Evolutionary conservation across 2,329 filamentous ascomycete genomes (phyloP).

Genomic region (Colletotrichum melonis): DNA sequence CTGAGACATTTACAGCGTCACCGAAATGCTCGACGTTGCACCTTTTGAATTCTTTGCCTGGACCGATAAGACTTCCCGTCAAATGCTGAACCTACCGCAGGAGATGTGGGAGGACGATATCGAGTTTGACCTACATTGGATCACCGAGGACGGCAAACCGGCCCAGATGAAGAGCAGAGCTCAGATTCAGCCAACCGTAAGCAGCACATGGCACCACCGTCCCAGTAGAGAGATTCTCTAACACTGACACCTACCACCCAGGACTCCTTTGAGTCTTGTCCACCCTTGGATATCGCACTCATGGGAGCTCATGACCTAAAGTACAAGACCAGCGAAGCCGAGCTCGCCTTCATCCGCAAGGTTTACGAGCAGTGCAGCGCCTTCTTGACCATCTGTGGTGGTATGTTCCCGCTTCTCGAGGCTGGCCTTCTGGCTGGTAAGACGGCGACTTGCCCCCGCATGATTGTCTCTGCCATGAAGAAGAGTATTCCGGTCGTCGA

Average conservation of each 20-base stretch:
- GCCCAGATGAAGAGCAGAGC: slow-evolving; percentile 42
- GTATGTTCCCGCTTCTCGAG: slow-evolving; percentile 44
- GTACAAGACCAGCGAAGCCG: slow-evolving; percentile 46
- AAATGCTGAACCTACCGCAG: slow-evolving; percentile 11
- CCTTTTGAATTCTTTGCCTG: slow-evolving; percentile 45
- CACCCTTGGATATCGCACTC: slow-evolving; percentile 53
- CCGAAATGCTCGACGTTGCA: slow-evolving; percentile 49
- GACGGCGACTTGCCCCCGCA: slow-evolving; percentile 49
- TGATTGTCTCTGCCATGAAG: slow-evolving; percentile 42
- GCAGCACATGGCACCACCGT: background rate
- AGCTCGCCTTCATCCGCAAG: slow-evolving; percentile 51
- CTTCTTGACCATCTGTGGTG: slow-evolving; percentile 54
- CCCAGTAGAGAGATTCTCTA: background rate
- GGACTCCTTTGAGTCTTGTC: slow-evolving; percentile 53
- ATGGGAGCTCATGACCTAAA: slow-evolving; percentile 48
- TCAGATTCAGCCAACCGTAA: slow-evolving; percentile 44
- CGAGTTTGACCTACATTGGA: slow-evolving; percentile 48
- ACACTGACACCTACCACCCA: slow-evolving; percentile 25
- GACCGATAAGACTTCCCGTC: slow-evolving; percentile 33
- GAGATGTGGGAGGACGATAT: slow-evolving; percentile 36
- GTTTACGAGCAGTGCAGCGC: slow-evolving; percentile 47
- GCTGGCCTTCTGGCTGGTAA: slow-evolving; percentile 51
- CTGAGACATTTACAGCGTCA: slow-evolving; percentile 39
- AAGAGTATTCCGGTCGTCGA: slow-evolving; percentile 42
- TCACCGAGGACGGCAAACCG: slow-evolving; percentile 42